Conservation (phyloP, 1,284 basidiomycete species). For the Rhodotorula sp. region DNA sequence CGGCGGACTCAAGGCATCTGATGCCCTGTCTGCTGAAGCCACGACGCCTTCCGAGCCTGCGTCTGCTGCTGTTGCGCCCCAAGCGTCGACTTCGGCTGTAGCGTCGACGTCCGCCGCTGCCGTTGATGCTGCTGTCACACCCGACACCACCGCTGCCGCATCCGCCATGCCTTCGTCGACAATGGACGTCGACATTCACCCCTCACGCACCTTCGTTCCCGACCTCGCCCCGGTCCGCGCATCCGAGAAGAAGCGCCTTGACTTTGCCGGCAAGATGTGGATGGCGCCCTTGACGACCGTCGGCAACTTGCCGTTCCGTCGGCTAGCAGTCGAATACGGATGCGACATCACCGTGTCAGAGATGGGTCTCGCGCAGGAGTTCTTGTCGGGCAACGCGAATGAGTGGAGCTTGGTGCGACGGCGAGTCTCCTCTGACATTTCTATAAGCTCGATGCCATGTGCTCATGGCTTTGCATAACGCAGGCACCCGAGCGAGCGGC, state of each 20-base stretch:
- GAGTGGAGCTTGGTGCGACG: constrained; percentile 87
- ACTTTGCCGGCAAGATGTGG: constrained; percentile 87
- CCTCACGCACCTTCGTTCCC: constrained; percentile 33
- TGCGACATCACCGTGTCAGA: constrained; percentile 95
- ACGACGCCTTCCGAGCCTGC: constrained; percentile 31
- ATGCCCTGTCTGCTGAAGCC: constrained; percentile 41
- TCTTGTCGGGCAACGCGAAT: constrained; percentile 70
- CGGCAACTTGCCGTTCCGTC: constrained; percentile 91
- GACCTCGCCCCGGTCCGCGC: constrained; percentile 62
- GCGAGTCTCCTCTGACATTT: constrained; percentile 20
- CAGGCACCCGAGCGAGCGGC: constrained; percentile 73
- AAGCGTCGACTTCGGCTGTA: not conserved
- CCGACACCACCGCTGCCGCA: not conserved
- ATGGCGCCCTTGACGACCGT: constrained; percentile 88
- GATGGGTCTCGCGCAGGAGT: constrained; percentile 56
- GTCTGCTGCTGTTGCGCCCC: not conserved
- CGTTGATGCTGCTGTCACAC: not conserved
- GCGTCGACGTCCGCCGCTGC: constrained; percentile 14
- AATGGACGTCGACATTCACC: constrained; percentile 16
- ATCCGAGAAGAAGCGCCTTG: constrained; percentile 77
- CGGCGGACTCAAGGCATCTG: constrained; percentile 12
- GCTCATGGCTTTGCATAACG: not conserved
- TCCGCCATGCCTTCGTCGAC: not conserved
- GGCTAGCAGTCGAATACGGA: constrained; percentile 79
- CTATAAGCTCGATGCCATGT: not conserved